Evolutionary conservation across 1,284 basidiomycete species (phyloP).

Genomic region (Cryptococcus sp.): DNA sequence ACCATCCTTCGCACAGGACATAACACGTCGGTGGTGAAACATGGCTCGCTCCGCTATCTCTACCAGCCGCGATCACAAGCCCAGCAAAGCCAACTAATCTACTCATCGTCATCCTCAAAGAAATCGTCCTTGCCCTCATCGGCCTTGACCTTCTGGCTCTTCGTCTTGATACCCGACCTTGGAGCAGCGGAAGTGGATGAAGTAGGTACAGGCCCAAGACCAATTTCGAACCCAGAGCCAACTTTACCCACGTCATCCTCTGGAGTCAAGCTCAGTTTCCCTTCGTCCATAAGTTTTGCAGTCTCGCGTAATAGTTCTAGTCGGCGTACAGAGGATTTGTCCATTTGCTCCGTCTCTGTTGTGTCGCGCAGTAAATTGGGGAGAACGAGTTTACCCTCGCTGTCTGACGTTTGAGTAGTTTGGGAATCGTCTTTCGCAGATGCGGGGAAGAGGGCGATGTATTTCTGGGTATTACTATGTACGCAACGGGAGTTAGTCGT

Average conservation of each 20-base stretch:
- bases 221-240: slow-evolving; percentile 5
- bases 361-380: slow-evolving; percentile 56
- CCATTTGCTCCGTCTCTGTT: slow-evolving; percentile 18
- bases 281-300: slow-evolving; percentile 63
- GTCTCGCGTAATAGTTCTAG: slow-evolving; percentile 66
- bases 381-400: slow-evolving; percentile 31
- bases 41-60: neutral
- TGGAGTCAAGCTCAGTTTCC: slow-evolving; percentile 64
- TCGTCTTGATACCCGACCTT: slow-evolving; percentile 4
- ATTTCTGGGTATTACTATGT: slow-evolving; percentile 70
- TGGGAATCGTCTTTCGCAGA: slow-evolving; percentile 9
- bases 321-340: slow-evolving; percentile 58
- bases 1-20: neutral
- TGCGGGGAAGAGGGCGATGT: slow-evolving; percentile 82
- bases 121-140: slow-evolving; percentile 57
- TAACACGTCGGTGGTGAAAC: no score
- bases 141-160: slow-evolving; percentile 2
- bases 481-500: neutral
- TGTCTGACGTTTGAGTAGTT: slow-evolving; percentile 17
- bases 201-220: neutral
- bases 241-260: slow-evolving; percentile 53
- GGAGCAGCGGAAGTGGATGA: neutral
- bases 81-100: neutral
- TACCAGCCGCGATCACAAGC: neutral
- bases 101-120: slow-evolving; percentile 50